Base-by-base conservation (phyloP, 371 early-diverging fungal genomes). In the Zopfochytrium polystomum region DNA sequence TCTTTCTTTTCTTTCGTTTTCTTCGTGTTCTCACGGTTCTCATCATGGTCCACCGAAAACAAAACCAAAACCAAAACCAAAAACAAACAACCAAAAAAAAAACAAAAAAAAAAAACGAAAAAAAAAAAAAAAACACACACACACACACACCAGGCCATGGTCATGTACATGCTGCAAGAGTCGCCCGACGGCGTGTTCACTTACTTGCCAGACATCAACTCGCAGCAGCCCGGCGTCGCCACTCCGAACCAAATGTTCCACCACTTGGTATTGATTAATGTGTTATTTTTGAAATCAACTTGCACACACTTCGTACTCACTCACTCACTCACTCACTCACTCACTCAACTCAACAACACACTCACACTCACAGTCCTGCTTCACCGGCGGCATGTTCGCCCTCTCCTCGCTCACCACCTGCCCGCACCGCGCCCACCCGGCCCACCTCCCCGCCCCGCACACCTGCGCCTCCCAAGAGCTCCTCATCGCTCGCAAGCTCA, bases 351-450 rank as follows among this genome's bases (percentile, higher is more conserved):
- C 13, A 13, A 7, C n/a, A n/a, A n/a, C n/a, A n/a, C n/a, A n/a
- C n/a, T n/a, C n/a, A n/a, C n/a, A n/a, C n/a, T n/a, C 11, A 25
- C 71, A 45, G 45, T 73, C 80, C 0, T 86, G 87, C 56, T 88
- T 86, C 63, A 80, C 82, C 22, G 85, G 84, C n/a, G 87, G 87
- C 27, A 85, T 87, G 79, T 67, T 90, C 33, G 82, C 84, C 0
- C 74, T 85, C 32, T 87, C 85, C 1, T 67, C 85, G 25, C 50
- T 71, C 20, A 13, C 38, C 38, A 65, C 26, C 66, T 11, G 48
- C 31, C 52, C 48, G 11, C 38, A 29, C 27, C 3, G 27, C 7
- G 54, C 50, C 3, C 32, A 55, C 34, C 67, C 38, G 18, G 11
- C 11, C 11, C 38, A 38, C 38, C 7, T 38, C 38, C 38, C 70